Evolutionary conservation across 352 stramenopile species (phyloP).

Genomic region (Pythium dissimile): DNA sequence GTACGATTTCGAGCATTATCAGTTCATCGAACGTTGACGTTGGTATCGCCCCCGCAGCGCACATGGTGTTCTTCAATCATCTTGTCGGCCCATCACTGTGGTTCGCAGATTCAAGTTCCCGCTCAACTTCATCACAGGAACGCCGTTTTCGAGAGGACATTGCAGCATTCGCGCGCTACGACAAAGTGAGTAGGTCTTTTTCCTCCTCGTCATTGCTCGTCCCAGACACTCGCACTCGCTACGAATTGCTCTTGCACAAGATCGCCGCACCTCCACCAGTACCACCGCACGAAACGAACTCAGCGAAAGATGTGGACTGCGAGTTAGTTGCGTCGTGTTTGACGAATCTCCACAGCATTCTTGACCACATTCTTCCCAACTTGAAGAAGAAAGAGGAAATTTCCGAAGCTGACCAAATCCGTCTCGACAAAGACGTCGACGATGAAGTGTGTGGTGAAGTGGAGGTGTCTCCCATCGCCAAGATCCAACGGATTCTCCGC

Average conservation of each 20-base stretch:
- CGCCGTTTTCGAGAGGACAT: background rate
- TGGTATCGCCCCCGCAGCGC: no score
- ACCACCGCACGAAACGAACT: background rate
- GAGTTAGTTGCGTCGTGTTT: conserved; percentile 53
- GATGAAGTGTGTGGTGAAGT: conserved; percentile 1
- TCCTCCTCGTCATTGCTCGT: no score
- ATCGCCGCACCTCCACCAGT: background rate
- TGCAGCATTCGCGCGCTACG: background rate
- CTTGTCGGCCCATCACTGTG: conserved; percentile 50
- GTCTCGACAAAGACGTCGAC: background rate
- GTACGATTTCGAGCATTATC: no score
- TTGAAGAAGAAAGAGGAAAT: conserved; percentile 26
- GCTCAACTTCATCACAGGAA: background rate
- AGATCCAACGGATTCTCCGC: conserved; percentile 31
- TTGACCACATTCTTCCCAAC: conserved; percentile 33
- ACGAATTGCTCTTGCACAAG: background rate
- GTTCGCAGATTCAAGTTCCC: conserved; percentile 15
- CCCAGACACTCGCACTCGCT: no score
- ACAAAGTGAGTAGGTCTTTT: no score
- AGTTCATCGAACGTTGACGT: no score
- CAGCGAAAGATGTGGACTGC: conserved; percentile 19
- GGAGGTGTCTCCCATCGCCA: background rate
- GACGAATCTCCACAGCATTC: conserved; percentile 60
- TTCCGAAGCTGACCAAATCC: no score
- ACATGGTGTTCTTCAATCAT: conserved; percentile 77